Evolutionary conservation across 140 eudicot genomes (phyloP).

Genomic region (Ambrosia hybrid): DNA sequence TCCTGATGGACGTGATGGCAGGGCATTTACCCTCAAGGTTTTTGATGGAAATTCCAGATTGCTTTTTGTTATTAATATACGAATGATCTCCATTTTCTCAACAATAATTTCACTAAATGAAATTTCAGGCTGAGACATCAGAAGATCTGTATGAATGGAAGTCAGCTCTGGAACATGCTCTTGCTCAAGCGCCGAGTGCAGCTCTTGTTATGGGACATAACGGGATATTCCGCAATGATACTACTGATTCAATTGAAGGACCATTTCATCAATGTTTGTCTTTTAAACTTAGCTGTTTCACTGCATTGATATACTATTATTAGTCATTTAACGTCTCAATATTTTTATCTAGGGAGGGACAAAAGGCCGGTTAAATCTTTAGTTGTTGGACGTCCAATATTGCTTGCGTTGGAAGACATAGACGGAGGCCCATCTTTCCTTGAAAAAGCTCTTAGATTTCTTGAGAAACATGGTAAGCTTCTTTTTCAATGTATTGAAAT

Average conservation of each 20-base stretch:
- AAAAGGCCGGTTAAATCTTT: constrained; percentile 84
- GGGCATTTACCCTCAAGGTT: constrained; percentile 97
- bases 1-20: constrained; percentile 98
- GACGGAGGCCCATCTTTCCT: constrained; percentile 98
- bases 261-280: constrained; percentile 83
- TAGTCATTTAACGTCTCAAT: not conserved
- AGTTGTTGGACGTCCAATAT: constrained; percentile 97
- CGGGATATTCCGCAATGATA: constrained; percentile 81
- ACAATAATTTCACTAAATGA: not conserved
- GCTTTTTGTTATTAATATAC: constrained; percentile 1
- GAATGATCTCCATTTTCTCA: constrained; percentile 9
- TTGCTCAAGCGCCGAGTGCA: constrained; percentile 98
- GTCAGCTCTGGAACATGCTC: constrained; percentile 88
- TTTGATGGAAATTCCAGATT: constrained; percentile 1
- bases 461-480: constrained; percentile 78
- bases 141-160: constrained; percentile 95
- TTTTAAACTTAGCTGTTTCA: constrained; percentile 3
- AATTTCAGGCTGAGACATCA: constrained; percentile 77
- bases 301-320: not conserved
- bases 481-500: constrained; percentile 22
- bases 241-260: constrained; percentile 69
- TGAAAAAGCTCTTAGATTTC: constrained; percentile 93
- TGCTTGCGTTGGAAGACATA: constrained; percentile 92
- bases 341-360: constrained; percentile 70
- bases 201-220: constrained; percentile 96